Percentiles rank a stretch among this genome's conserved stretches.
phyloP scores from a whole-genome alignment of 129 eudicot species.

The Flaveria bidentis region DNA sequence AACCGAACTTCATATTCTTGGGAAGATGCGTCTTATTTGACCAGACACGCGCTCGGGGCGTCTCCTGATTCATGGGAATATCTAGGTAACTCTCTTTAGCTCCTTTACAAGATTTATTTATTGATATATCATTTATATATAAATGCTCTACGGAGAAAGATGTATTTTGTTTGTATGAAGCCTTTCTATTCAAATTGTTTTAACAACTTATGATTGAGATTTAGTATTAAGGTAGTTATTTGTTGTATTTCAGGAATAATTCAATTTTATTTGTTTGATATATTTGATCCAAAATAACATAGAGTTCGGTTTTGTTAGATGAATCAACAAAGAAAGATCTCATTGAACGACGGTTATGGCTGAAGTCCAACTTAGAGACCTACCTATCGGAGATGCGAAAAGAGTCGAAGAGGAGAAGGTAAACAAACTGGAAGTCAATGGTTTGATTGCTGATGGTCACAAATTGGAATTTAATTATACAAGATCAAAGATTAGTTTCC shows the following conservation, averaged over 20 bases:
- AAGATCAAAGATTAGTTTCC: constrained; percentile 20
- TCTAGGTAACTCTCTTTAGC: constrained; percentile 53
- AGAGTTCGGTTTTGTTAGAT: constrained; percentile 44
- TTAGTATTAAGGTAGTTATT: neutral
- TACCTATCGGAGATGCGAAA: constrained; percentile 86
- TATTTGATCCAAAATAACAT: constrained; percentile 11
- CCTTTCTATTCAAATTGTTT: neutral
- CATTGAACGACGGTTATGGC: constrained; percentile 73
- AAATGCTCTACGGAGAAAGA: neutral
- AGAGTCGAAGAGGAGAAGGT: constrained; percentile 97
- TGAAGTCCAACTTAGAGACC: constrained; percentile 75
- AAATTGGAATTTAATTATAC: constrained; percentile 25
- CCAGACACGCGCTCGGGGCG: constrained; percentile 76
- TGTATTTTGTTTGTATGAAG: neutral
- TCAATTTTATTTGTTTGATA: neutral
- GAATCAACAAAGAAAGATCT: constrained; percentile 83
- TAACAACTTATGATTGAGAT: neutral
- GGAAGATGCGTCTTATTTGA: constrained; percentile 94
- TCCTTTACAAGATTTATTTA: neutral
- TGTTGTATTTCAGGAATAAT: neutral
- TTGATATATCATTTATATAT: neutral
- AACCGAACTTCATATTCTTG: constrained; percentile 75
- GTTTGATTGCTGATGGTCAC: constrained; percentile 17
- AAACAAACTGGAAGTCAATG: constrained; percentile 28
- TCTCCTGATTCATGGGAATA: constrained; percentile 67